Conservation (phyloP, 163 green algal genomes). For the Trebouxia gelatinosa region DNA sequence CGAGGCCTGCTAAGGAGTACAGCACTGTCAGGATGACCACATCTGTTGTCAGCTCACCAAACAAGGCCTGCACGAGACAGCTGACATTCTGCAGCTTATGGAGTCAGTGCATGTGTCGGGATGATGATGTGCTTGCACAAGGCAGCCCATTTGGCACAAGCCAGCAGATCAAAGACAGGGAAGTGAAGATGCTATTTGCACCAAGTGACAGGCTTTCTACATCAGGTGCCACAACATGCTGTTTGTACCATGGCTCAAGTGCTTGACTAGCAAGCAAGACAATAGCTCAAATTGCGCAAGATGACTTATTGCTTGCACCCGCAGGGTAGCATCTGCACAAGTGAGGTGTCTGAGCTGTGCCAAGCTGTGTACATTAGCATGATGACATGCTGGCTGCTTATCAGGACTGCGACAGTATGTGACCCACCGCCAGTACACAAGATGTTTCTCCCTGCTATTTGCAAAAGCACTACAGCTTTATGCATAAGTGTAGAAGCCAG, state of each 20-base stretch:
- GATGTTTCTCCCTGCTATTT: neutral
- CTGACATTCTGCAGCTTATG: neutral
- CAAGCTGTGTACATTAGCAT: neutral
- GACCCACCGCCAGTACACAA: neutral
- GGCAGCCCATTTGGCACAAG: neutral
- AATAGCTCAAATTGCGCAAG: neutral
- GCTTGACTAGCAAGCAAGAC: neutral
- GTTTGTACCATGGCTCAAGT: neutral
- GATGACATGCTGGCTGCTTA: neutral
- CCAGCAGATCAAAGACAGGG: neutral
- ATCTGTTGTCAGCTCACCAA: conserved; percentile 87
- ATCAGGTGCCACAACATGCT: neutral
- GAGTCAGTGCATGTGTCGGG: neutral
- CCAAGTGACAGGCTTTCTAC: neutral
- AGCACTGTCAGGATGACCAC: conserved; percentile 95
- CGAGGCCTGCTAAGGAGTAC: conserved; percentile 96
- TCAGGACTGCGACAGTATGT: neutral
- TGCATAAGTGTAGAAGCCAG: neutral
- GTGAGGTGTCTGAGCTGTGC: too few relatives aligned
- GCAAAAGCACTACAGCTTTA: neutral
- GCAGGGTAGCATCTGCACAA: too few relatives aligned
- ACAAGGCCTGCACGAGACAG: conserved; percentile 73
- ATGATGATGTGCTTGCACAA: neutral
- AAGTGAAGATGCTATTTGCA: neutral
- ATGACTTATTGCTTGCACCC: neutral